Base-by-base conservation (phyloP, 345 rosid genomes). In the Microthlaspi erraticum region DNA sequence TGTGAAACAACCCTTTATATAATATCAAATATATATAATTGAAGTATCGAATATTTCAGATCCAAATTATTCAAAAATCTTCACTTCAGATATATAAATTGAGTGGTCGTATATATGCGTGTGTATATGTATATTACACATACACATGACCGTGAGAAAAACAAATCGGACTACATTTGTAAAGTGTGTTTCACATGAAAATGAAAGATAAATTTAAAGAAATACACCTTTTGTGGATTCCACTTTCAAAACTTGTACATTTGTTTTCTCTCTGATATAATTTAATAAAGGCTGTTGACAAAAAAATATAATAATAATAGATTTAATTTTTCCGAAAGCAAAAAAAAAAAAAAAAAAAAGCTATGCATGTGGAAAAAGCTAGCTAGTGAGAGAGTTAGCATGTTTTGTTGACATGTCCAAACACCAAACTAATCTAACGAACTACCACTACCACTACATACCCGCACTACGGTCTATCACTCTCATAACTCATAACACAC, bases 351-450 rank as follows among this genome's bases (percentile, higher is more conserved):
- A 54, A 67, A 20, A 20, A 66, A 54, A 67, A 60, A 60, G 58
- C 68, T 52, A 67, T 7, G 68, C 78, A 51, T 67, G 26, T 51
- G 68, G 18, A 11, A 66, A 42, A 60, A 60, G 60, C 7, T 65
- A 73, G 60, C 53, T 57, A 65, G 72, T 13, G 23, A 57, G 53
- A 65, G 61, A 58, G 57, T 74, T 67, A 53, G 49, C 68, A 74
- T 51, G 39, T 51, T 67, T 67, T 50, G 1, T 37, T 74, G 73
- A 67, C 68, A 67, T 43, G 57, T 67, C 64, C 68, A 53, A 74
- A 41, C 73, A 74, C 73, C 78, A 44, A 72, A 72, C 64, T 64
- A 57, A 64, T 54, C 32, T 48, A 74, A 67, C 67, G 68, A 66
- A 67, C 57, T 45, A 42, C 54, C 61, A 58, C 71, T 51, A 74